Percentiles rank a stretch among this genome's conserved stretches.
phyloP scores from a whole-genome alignment of 768 basidiomycete genomes.

The Lentinus tigrinus region DNA sequence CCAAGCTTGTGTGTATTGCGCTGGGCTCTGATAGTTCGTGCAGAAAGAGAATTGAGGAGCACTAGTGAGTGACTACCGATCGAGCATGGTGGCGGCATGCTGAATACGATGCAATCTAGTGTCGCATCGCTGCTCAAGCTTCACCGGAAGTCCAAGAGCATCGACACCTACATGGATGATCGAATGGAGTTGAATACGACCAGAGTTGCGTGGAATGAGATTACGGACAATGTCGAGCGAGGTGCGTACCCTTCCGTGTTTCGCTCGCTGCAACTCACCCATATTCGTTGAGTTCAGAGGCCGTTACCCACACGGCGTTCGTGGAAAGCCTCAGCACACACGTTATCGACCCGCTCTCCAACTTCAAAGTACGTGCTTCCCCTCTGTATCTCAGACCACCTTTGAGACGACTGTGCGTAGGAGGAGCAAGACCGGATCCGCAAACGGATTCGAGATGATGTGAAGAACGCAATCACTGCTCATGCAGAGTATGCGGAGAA shows the following conservation, averaged over 20 bases:
- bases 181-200: constrained; percentile 60
- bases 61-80: constrained; percentile 56
- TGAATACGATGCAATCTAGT: constrained; percentile 35
- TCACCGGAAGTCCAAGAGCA: constrained; percentile 66
- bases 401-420: constrained; percentile 35
- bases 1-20: constrained; percentile 10
- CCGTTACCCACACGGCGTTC: constrained; percentile 80
- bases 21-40: constrained; percentile 17
- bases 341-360: constrained; percentile 66
- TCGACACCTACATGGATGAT: constrained; percentile 74
- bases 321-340: constrained; percentile 66
- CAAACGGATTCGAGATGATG: constrained; percentile 87
- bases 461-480: constrained; percentile 72
- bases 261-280: neutral
- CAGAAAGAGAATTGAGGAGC: constrained; percentile 83
- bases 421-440: constrained; percentile 92
- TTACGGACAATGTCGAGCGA: constrained; percentile 83
- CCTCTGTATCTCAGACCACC: neutral
- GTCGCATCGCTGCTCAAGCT: constrained; percentile 73
- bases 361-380: constrained; percentile 53
- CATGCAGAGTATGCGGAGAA: constrained; percentile 83
- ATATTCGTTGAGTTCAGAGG: constrained; percentile 48
- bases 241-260: constrained; percentile 39
- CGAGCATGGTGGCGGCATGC: neutral
- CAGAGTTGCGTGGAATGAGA: constrained; percentile 78